Percentiles rank a stretch among this genome's conserved stretches.
These are phyloP conservation scores for Rosa lucieae DNA, from an alignment of 306 rosid genomes.

Conservation along the genomic window DNA sequence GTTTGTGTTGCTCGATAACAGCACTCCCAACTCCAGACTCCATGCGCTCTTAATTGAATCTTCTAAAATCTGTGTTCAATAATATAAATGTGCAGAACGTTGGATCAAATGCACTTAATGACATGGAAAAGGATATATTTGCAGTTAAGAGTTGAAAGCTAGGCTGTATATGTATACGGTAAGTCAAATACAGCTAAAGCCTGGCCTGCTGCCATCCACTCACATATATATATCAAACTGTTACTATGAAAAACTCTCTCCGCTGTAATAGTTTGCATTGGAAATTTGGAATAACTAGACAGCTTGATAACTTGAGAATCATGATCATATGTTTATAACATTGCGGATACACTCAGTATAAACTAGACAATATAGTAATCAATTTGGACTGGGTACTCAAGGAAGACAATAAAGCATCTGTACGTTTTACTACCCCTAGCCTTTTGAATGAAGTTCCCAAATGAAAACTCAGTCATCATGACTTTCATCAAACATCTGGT, in stretches of 20 bases:
- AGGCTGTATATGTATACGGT: neutral
- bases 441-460: neutral
- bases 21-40: neutral
- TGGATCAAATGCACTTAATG: neutral
- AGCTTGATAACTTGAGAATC: neutral
- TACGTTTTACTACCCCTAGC: neutral
- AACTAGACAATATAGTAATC: neutral
- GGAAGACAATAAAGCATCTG: neutral
- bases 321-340: neutral
- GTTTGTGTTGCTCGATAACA: neutral
- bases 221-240: neutral
- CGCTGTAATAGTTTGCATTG: neutral
- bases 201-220: neutral
- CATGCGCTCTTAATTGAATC: neutral
- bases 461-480: neutral
- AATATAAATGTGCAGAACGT: neutral
- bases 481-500: neutral
- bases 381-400: neutral
- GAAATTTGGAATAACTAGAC: neutral
- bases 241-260: neutral
- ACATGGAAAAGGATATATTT: neutral
- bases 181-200: neutral
- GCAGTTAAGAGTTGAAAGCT: neutral
- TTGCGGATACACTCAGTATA: neutral
- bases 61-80: neutral